Conservation (phyloP, 2,329 filamentous ascomycete genomes). For the Pleochaeta shiraiana region DNA sequence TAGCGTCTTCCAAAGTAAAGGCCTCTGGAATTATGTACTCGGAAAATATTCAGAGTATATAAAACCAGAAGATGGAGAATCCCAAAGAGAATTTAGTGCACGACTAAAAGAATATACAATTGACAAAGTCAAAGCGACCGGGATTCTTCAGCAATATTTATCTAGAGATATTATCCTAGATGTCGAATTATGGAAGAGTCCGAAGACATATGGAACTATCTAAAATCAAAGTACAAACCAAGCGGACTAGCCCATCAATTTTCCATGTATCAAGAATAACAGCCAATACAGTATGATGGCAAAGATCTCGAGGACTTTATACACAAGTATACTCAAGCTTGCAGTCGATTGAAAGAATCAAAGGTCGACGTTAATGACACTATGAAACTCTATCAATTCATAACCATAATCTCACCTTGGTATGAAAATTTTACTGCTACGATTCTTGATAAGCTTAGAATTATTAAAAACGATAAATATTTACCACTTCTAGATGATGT, state of each 20-base stretch:
- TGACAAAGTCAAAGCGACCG: background rate
- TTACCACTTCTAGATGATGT: conserved; percentile 3
- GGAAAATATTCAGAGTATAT: background rate
- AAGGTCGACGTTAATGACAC: background rate
- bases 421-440: conserved; percentile 1
- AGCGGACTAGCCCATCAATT: conserved; percentile 2
- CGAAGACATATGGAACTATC: background rate
- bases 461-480: background rate
- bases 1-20: background rate
- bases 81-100: background rate
- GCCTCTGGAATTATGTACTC: background rate
- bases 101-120: background rate
- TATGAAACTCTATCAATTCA: conserved; percentile 4
- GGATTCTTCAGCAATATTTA: background rate
- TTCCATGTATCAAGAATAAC: conserved; percentile 1
- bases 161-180: conserved; percentile 2
- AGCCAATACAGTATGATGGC: conserved; percentile 2
- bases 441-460: conserved; percentile 2
- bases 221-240: conserved; percentile 3
- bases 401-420: conserved; percentile 2
- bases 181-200: conserved; percentile 1
- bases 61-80: background rate
- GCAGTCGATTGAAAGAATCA: conserved; percentile 3
- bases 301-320: conserved; percentile 4
- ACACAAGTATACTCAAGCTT: conserved; percentile 1